Conservation (phyloP, 2,329 filamentous ascomycete species). For the Canariomyces notabilis region DNA sequence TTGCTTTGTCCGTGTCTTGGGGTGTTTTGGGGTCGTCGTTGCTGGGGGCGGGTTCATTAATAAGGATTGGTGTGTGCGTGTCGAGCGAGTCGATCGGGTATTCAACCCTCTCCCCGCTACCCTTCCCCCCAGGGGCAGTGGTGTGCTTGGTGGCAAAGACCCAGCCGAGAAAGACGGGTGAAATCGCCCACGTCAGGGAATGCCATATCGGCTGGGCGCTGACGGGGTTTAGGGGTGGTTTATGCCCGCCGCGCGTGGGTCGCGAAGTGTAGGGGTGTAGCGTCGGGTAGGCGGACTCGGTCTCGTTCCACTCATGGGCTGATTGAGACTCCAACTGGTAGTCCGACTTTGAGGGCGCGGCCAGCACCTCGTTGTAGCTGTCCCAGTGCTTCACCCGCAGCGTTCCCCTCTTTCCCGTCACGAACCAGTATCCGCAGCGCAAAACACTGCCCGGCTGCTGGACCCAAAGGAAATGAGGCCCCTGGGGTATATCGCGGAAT, state of each 20-base stretch:
- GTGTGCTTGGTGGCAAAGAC: no score
- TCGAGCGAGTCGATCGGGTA: conserved; percentile 54
- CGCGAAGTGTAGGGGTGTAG: conserved; percentile 42
- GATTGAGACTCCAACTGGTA: conserved; percentile 42
- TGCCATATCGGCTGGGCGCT: conserved; percentile 38
- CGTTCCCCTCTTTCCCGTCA: conserved; percentile 32
- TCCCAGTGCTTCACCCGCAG: conserved; percentile 53
- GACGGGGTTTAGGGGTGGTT: conserved; percentile 2
- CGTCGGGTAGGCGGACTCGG: conserved; percentile 35
- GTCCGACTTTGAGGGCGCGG: conserved; percentile 43
- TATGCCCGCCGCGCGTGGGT: not conserved
- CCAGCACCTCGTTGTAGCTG: conserved; percentile 48
- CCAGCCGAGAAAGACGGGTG: conserved; percentile 40
- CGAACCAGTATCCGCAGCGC: conserved; percentile 55
- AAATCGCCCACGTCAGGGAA: conserved; percentile 46
- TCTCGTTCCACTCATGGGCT: conserved; percentile 38
- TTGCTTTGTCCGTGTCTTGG: conserved; percentile 29
- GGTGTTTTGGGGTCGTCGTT: conserved; percentile 22
- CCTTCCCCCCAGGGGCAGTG: no score
- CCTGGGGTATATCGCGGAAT: conserved; percentile 49
- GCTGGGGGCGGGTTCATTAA: conserved; percentile 35
- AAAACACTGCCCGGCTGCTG: conserved; percentile 44
- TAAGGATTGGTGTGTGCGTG: conserved; percentile 38
- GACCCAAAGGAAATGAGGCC: conserved; percentile 57
- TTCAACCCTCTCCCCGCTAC: no score